Evolutionary conservation across 495 filamentous ascomycete genomes (phyloP), one percentile per base, ranked within the genome.

Genomic region (Penicillium diatomitis): DNA sequence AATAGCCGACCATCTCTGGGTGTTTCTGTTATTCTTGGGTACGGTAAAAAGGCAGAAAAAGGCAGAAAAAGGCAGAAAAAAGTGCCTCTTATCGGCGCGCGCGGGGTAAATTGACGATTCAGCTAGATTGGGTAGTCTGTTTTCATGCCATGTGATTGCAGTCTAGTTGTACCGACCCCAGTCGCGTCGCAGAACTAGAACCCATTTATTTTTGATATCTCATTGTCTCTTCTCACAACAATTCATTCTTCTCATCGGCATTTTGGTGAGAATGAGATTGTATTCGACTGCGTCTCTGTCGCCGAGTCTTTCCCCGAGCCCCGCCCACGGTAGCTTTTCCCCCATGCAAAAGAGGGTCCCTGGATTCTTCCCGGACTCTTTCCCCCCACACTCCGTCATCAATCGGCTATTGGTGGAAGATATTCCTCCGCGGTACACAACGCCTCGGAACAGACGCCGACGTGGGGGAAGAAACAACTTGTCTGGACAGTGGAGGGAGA

Each of bases 381-480:
- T 20, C 34, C 35, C 60, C 52, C 60, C 60, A 58, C 58, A 61
- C 38, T 53, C 44, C 44, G 38, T 8, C 33, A 32, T 12, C 37
- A 33, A 6, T 37, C 6, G 30, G 9, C 47, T 32, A 58, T 63
- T 63, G 57, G 60, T 56, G 60, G 60, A 56, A 53, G 31, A 1
- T 0, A 27, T 54, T 61, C 52, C 39, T 63, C 60, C 60, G 50
- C 52, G 54, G 60, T 50, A 50, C 51, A 57, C 9, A 48, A 34
- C 6, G 44, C 46, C 42, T 61, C 60, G 55, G 60, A 42, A 41
- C 43, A 63, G 52, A 44, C 41, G 48, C 57, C 60, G 58, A 63
- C 60, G 55, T 63, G 60, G 60, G 60, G 50, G 53, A 43, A 20
- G 20, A 20, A 20, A 20, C 20, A 0, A 20, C 20, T 20, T 20